Base-by-base conservation (phyloP, 805 yeast species). In the Cyberlindnera subsufficiens region DNA sequence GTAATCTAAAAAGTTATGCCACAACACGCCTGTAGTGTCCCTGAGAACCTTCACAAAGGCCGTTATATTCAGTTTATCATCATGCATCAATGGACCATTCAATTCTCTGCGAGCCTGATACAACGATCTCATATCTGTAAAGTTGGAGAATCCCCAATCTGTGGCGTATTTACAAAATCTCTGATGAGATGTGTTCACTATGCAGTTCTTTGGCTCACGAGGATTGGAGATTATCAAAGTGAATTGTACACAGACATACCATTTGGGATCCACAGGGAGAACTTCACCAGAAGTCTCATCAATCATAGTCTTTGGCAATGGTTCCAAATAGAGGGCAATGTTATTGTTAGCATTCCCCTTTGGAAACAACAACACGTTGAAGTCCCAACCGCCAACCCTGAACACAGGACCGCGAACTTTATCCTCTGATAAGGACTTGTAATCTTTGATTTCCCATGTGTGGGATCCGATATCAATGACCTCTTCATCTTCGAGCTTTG, bases 131-230 rank as follows among this genome's bases (percentile, higher is more conserved):
- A 82, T 55, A 43, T 84, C 91, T 16, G 80, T 66, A 54, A 88
- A 80, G 45, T 80, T 80, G 9, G 90, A 77, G 63, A 93, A 93
- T 22, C 99, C 99, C 99, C 99, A 93, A 61, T 93, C 99, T 1
- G 86, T 77, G 42, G 86, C 95, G 37, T 71, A 67, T 9, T 78
- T 70, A 50, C 72, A 77, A 65, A 87, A 93, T 48, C 99, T 69
- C 59, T 89, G 96, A 44, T 77, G 77, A 0, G 96, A 83, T 7
- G 75, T 72, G 54, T 79, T 82, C 11, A 74, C 64, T 20, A 78
- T 67, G 56, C 75, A 80, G n/a, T 77, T 66, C 5, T 71, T 60
- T 0, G 90, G 84, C 55, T 81, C 77, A 5, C 69, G 67, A 1
- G 96, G 96, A 56, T 85, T 85, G 77, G 96, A 89, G 43, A 87